Percentiles rank a stretch among this genome's conserved stretches.
phyloP scores from a whole-genome alignment of 306 rosid genomes.

The Chamaecrista fasciculata region DNA sequence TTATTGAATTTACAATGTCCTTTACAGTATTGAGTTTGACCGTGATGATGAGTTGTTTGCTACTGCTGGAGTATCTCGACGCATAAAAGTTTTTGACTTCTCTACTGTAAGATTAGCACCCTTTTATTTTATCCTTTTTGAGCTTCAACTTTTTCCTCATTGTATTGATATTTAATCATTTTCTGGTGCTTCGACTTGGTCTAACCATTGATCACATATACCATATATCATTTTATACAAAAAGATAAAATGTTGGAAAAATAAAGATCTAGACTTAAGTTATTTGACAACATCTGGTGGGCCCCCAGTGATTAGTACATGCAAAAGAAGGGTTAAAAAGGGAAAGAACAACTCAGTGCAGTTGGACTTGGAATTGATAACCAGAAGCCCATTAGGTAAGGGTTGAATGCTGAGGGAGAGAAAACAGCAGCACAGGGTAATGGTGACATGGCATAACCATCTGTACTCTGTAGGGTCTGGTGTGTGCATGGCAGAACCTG shows the following conservation, averaged over 20 bases:
- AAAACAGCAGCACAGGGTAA: too few relatives aligned
- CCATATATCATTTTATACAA: not conserved
- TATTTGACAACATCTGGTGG: too few relatives aligned
- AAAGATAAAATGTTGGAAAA: not conserved
- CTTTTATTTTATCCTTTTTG: conserved; percentile 3
- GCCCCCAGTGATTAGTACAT: too few relatives aligned
- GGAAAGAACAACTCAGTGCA: too few relatives aligned
- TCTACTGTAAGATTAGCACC: conserved; percentile 57
- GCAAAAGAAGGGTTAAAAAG: too few relatives aligned
- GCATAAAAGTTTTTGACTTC: conserved; percentile 95
- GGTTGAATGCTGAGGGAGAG: too few relatives aligned
- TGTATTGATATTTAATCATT: not conserved
- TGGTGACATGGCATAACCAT: too few relatives aligned
- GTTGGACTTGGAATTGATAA: too few relatives aligned
- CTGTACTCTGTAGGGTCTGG: too few relatives aligned
- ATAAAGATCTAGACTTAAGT: not conserved
- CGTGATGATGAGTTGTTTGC: conserved; percentile 92
- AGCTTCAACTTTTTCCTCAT: conserved; percentile 9
- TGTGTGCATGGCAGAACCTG: too few relatives aligned
- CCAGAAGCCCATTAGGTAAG: too few relatives aligned
- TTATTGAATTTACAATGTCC: conserved; percentile 32
- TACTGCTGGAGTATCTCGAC: conserved; percentile 96
- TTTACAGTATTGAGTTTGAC: conserved; percentile 94
- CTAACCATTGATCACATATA: not conserved
- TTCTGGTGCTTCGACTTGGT: conserved; percentile 16